phyloP scores from a whole-genome alignment of 192 early-diverging fungal genomes.

The Entomortierella lignicola region DNA sequence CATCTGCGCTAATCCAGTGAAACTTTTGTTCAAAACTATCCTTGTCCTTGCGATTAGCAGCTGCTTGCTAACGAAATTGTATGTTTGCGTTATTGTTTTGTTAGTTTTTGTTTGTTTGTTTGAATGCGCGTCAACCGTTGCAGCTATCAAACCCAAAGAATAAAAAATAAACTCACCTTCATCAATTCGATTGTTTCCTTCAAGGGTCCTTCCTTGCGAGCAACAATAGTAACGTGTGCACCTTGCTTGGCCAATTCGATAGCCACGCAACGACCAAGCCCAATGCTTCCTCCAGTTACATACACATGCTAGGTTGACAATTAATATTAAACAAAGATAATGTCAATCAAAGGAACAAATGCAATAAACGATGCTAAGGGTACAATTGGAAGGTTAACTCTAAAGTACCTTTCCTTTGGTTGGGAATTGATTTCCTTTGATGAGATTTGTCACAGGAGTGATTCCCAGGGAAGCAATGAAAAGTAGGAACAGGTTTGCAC shows the following conservation, averaged over 20 bases:
- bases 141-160: too few relatives aligned
- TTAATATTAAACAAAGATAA: too few relatives aligned
- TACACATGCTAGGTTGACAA: conserved; percentile 67
- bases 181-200: conserved; percentile 69
- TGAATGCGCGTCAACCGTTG: too few relatives aligned
- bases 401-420: conserved; percentile 43
- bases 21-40: conserved; percentile 54
- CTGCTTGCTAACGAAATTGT: conserved; percentile 51
- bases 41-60: conserved; percentile 21
- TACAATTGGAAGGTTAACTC: too few relatives aligned
- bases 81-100: too few relatives aligned
- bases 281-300: conserved; percentile 82
- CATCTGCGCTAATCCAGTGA: conserved; percentile 71
- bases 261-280: conserved; percentile 74
- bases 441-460: conserved; percentile 28
- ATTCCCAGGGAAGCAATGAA: conserved; percentile 18
- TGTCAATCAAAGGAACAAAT: neutral
- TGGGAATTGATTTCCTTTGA: conserved; percentile 41
- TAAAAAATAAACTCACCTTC: conserved; percentile 38
- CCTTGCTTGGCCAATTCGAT: conserved; percentile 72
- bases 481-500: conserved; percentile 37
- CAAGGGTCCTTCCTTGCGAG: conserved; percentile 58
- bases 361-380: neutral
- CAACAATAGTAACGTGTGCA: conserved; percentile 78
- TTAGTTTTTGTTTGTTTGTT: neutral